A percentile compares a stretch with the other conserved stretches of the same genome.
These are phyloP conservation scores for Globisporangium heterothallicum DNA, from an alignment of 352 stramenopile species.

Conservation along the genomic window DNA sequence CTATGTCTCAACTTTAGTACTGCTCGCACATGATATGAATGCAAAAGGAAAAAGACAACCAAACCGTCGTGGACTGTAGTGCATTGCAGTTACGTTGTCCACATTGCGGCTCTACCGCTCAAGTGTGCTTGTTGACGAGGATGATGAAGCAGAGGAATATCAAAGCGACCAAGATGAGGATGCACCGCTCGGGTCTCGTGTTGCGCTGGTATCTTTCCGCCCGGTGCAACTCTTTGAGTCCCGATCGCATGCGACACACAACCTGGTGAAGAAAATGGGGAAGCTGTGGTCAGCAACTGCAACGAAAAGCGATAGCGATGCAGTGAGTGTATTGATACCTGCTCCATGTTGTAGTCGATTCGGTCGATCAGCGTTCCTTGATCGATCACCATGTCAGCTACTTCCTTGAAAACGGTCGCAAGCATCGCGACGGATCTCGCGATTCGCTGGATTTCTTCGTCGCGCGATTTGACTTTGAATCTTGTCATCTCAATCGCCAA, in stretches of 20 bases:
- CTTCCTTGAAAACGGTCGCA: conserved; percentile 73
- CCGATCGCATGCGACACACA: conserved; percentile 46
- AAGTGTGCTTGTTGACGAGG: conserved; percentile 65
- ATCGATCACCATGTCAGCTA: conserved; percentile 80
- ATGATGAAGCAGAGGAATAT: conserved; percentile 70
- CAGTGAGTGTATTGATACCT: conserved; percentile 25
- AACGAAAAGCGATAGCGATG: neutral
- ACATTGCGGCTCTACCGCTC: conserved; percentile 6
- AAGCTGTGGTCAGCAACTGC: neutral
- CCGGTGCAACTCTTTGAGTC: conserved; percentile 48
- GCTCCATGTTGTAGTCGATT: conserved; percentile 87
- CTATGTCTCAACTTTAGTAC: too few species aligned
- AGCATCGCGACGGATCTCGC: conserved; percentile 60
- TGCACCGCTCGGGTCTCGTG: conserved; percentile 65
- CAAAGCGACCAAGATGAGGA: conserved; percentile 49
- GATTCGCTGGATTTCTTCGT: conserved; percentile 76
- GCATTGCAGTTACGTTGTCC: too few species aligned
- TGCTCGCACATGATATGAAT: too few species aligned
- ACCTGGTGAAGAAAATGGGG: conserved; percentile 34
- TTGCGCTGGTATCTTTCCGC: conserved; percentile 65
- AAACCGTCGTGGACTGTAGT: neutral
- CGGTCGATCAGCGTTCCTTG: conserved; percentile 78
- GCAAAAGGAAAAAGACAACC: too few species aligned
- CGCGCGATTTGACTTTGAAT: conserved; percentile 51
- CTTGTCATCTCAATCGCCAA: conserved; percentile 24